phyloP scores from a whole-genome alignment of 805 yeast species.

The Sungouiella thailandica region DNA sequence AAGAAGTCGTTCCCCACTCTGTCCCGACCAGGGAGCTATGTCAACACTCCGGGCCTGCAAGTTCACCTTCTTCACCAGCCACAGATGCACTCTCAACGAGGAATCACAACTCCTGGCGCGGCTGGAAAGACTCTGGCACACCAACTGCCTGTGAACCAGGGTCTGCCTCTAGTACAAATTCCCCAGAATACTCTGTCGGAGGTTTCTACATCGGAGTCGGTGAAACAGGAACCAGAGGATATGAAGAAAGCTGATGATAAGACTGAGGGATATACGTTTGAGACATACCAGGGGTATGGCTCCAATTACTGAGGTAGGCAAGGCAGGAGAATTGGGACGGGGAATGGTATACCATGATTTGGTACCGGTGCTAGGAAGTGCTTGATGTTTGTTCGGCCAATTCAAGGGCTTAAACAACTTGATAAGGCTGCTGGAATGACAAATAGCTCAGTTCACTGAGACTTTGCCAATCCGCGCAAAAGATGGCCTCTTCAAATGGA shows the following conservation, averaged over 20 bases:
- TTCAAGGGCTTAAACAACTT: no score
- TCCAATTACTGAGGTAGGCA: no score
- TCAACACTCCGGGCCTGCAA: slow-evolving; percentile 6
- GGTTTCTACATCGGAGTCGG: background rate
- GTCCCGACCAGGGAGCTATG: slow-evolving; percentile 19
- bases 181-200: background rate
- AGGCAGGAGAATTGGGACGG: no score
- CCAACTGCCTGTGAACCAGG: background rate
- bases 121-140: no score
- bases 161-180: background rate
- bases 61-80: slow-evolving; percentile 12
- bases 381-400: no score
- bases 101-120: no score
- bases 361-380: no score
- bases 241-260: background rate
- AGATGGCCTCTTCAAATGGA: no score
- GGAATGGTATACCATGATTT: no score
- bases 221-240: background rate
- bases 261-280: background rate
- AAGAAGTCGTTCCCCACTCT: slow-evolving; percentile 29
- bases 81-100: slow-evolving; percentile 9
- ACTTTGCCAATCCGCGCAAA: no score
- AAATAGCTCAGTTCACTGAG: no score
- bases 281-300: background rate
- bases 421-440: no score